These are phyloP conservation scores for Penicillium decumbens DNA, from an alignment of 2,329 filamentous ascomycete genomes.

Conservation along the genomic window DNA sequence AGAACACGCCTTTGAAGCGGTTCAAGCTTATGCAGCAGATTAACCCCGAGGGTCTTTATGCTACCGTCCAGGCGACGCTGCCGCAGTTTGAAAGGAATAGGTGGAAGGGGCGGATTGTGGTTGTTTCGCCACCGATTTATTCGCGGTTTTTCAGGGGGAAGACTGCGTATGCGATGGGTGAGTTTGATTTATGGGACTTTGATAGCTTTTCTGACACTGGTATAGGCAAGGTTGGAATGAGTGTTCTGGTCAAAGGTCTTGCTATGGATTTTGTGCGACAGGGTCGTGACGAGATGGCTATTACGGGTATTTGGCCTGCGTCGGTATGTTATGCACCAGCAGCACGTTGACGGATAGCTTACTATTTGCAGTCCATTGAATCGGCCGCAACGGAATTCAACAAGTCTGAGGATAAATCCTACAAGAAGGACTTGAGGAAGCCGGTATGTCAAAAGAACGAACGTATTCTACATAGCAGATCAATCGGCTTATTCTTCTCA, in stretches of 20 bases:
- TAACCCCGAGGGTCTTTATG: constrained; percentile 73
- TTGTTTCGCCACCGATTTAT: constrained; percentile 81
- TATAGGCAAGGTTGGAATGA: constrained; percentile 71
- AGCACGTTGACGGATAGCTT: background rate
- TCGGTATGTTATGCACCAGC: constrained; percentile 48
- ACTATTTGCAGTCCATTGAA: constrained; percentile 56
- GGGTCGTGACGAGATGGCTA: constrained; percentile 62
- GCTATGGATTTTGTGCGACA: constrained; percentile 75
- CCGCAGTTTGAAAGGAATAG: constrained; percentile 58
- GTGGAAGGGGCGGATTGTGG: constrained; percentile 63
- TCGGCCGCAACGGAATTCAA: constrained; percentile 65
- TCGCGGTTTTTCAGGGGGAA: constrained; percentile 80
- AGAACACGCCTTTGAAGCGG: constrained; percentile 67
- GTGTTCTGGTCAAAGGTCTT: constrained; percentile 71
- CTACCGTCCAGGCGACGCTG: constrained; percentile 61
- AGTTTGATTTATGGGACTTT: constrained; percentile 1
- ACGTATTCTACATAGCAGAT: background rate
- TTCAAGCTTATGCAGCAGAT: constrained; percentile 73
- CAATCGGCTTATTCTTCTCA: background rate
- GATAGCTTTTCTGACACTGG: background rate
- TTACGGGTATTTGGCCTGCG: constrained; percentile 80
- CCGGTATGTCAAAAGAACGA: too few species aligned
- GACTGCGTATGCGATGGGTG: constrained; percentile 70
- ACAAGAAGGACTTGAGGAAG: constrained; percentile 59
- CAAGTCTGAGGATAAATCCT: constrained; percentile 43